A percentile compares a stretch with the other conserved stretches of the same genome.
Evolutionary conservation across 352 stramenopile species (phyloP).

Genomic region (Pythium aristosporum): DNA sequence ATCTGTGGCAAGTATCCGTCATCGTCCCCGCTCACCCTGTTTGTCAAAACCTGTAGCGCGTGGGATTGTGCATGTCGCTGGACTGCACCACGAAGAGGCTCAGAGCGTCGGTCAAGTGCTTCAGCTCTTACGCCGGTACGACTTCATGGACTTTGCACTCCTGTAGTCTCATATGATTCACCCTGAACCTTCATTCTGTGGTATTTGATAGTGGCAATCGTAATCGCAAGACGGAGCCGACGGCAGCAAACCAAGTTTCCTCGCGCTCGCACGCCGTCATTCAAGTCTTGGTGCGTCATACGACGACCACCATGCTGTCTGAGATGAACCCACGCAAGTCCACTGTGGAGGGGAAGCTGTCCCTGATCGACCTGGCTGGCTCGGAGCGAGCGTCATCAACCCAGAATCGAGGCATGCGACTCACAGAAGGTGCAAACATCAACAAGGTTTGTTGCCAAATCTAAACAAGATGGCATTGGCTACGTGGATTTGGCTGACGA

Average conservation of each 20-base stretch:
- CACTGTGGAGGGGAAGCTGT: constrained; percentile 75
- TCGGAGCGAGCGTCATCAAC: constrained; percentile 79
- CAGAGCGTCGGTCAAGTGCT: constrained; percentile 47
- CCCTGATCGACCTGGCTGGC: constrained; percentile 82
- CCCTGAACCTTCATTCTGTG: background rate
- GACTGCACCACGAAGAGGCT: constrained; percentile 51
- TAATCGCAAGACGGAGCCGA: constrained; percentile 63
- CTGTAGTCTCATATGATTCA: background rate
- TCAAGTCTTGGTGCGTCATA: constrained; percentile 69
- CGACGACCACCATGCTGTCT: constrained; percentile 46
- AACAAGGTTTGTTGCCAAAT: constrained; percentile 42
- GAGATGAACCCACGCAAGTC: constrained; percentile 47
- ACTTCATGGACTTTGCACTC: background rate
- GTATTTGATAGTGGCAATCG: constrained; percentile 38
- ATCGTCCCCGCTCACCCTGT: too few relatives aligned
- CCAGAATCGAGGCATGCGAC: constrained; percentile 61
- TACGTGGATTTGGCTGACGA: background rate
- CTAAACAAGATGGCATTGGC: background rate
- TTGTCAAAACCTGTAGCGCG: constrained; percentile 24
- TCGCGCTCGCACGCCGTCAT: constrained; percentile 85
- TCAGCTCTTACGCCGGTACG: constrained; percentile 42
- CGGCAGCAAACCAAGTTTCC: constrained; percentile 77
- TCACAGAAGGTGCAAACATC: constrained; percentile 66
- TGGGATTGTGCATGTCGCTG: constrained; percentile 54
- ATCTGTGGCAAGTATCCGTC: background rate